Evolutionary conservation across 2,329 filamentous ascomycete genomes (phyloP).

Genomic region (Epichloe amarillans): DNA sequence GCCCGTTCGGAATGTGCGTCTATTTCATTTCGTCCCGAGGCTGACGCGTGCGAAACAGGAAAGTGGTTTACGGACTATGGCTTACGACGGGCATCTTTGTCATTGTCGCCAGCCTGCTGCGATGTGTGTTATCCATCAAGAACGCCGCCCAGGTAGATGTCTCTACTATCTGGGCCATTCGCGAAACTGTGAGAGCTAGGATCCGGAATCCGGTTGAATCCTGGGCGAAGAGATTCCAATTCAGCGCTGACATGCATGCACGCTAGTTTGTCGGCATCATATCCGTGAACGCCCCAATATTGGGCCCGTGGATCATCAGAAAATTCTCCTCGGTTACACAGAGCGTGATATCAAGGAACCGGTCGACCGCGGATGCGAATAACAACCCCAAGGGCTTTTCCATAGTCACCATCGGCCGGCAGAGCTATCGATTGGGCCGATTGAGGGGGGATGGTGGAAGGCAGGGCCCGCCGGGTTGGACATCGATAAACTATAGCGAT

Average conservation of each 20-base stretch:
- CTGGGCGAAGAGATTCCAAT: neutral
- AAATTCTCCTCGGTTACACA: constrained; percentile 7
- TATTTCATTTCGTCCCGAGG: neutral
- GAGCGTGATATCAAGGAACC: constrained; percentile 5
- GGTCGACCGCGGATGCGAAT: neutral
- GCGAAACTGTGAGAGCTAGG: constrained; percentile 11
- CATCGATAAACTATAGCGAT: constrained; percentile 11
- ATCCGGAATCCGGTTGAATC: neutral
- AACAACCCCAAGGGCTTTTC: neutral
- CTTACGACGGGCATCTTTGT: constrained; percentile 13
- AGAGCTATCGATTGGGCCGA: constrained; percentile 8
- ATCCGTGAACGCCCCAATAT: constrained; percentile 12
- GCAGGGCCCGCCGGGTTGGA: constrained; percentile 9
- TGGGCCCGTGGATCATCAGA: constrained; percentile 13
- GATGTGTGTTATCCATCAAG: constrained; percentile 11
- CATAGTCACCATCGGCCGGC: constrained; percentile 11
- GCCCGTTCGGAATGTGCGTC: neutral
- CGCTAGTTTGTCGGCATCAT: constrained; percentile 13
- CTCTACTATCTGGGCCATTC: constrained; percentile 14
- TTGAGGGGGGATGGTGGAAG: constrained; percentile 7
- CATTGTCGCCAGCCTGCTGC: constrained; percentile 12
- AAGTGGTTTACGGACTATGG: constrained; percentile 12
- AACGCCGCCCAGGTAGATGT: constrained; percentile 11
- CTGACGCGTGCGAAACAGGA: constrained; percentile 5
- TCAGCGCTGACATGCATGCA: neutral